A percentile compares a stretch with the other conserved stretches of the same genome.
Conservation (phyloP, 441 rosid genomes). For the Corymbia citriodora region DNA sequence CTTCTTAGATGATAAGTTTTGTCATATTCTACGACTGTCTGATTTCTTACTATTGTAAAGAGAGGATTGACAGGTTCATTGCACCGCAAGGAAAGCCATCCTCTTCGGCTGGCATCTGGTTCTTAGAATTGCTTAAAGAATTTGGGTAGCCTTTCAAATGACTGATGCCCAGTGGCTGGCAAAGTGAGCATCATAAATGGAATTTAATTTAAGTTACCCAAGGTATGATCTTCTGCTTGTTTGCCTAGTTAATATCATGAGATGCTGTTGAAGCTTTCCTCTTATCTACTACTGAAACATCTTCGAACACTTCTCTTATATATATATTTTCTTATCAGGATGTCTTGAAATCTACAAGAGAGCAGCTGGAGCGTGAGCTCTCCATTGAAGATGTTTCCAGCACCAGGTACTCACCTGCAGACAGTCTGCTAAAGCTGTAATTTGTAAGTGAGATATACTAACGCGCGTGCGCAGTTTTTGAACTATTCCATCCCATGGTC, state of each 20-base stretch:
- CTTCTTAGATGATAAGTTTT: neutral
- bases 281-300: neutral
- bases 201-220: constrained; percentile 53
- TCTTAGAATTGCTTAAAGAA: constrained; percentile 48
- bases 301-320: neutral
- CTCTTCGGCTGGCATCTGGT: constrained; percentile 51
- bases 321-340: constrained; percentile 36
- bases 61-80: neutral
- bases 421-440: constrained; percentile 33
- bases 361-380: constrained; percentile 75
- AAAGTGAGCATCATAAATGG: constrained; percentile 84
- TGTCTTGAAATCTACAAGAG: constrained; percentile 69
- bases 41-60: neutral
- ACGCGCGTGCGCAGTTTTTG: neutral
- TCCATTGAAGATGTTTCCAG: constrained; percentile 49
- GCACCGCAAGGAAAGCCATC: constrained; percentile 65
- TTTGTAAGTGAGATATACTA: no score
- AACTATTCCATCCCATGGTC: neutral
- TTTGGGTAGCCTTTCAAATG: constrained; percentile 42
- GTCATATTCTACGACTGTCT: neutral
- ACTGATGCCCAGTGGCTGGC: constrained; percentile 36
- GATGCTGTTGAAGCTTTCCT: neutral
- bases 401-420: constrained; percentile 69
- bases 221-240: neutral
- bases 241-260: neutral